A percentile compares a stretch with the other conserved stretches of the same genome.
Evolutionary conservation across 2,329 filamentous ascomycete species (phyloP).

Genomic region (Ophiostoma sp.): DNA sequence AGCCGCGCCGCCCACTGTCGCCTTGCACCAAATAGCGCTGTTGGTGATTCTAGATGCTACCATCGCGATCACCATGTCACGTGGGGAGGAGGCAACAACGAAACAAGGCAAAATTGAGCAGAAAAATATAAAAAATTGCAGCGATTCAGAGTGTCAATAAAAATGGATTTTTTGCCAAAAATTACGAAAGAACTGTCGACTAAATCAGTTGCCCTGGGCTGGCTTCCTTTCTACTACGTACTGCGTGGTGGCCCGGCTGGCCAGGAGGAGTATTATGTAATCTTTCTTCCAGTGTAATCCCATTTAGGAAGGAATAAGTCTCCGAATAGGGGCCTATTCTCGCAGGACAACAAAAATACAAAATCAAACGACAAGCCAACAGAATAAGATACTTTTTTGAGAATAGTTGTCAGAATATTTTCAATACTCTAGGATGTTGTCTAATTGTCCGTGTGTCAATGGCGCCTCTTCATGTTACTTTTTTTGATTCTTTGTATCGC

Average conservation of each 20-base stretch:
- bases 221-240: too few species aligned
- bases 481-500: too few species aligned
- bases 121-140: not conserved
- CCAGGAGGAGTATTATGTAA: not conserved
- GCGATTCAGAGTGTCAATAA: not conserved
- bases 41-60: constrained; percentile 9
- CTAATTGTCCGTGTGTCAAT: too few species aligned
- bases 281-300: not conserved
- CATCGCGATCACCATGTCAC: not conserved
- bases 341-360: not conserved
- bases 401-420: too few species aligned
- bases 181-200: not conserved
- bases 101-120: not conserved
- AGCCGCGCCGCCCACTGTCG: constrained; percentile 7
- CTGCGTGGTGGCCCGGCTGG: too few species aligned
- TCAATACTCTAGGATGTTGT: too few species aligned
- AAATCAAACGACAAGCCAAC: not conserved
- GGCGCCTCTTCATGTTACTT: too few species aligned
- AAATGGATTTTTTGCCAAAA: too few species aligned
- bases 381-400: not conserved
- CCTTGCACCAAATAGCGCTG: not conserved
- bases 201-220: too few species aligned
- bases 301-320: not conserved
- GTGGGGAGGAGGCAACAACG: not conserved
- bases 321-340: not conserved